Evolutionary conservation across 371 early-diverging fungal species (phyloP), one percentile per base, ranked within the genome.

Genomic region (Apophysomyces sp.): DNA sequence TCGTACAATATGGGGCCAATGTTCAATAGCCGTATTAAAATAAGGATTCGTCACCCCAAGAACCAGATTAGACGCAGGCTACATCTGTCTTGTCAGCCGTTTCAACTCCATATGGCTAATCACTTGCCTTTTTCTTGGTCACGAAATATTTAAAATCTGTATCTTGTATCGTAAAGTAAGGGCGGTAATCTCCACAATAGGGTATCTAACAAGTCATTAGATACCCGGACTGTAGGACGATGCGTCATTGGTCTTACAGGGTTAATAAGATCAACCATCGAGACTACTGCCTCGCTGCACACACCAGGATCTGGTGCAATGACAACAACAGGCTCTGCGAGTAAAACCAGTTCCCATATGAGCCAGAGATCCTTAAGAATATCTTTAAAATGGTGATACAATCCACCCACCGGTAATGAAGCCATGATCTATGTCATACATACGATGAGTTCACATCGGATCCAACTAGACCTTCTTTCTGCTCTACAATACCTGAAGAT

Each of bases 81-180:
- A 74, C 27, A 79, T 1, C 27, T 27, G 24, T 4, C n/a, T 1
- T 5, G 21, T n/a, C 21, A 44, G 8, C 1, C n/a, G 2, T n/a
- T 28, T 27, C 8, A 7, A 29, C n/a, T 28, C 9, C 27, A 13
- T 27, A 9, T 24, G 11, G 4, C 29, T 39, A 27, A 7, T 52
- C 44, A 24, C 55, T 57, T 73, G 84, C 89, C 72, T 81, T 68
- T 36, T 77, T 82, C 55, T 89, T 86, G 55, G 78, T 87, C 4
- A 89, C 87, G 63, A 91, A 84, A 15, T 81, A 73, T 61, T 89
- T 88, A 62, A 95, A 92, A 68, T 98, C 98, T 0, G 93, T 78
- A 69, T 97, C 98, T 69, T 96, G 97, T 52, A 98, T 93, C 0
- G 98, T 98, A 61, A 97, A 93, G 63, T 96, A 98, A 26, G 98